Conservation (phyloP, 495 filamentous ascomycete genomes). For the Penicillium bialowiezense region DNA sequence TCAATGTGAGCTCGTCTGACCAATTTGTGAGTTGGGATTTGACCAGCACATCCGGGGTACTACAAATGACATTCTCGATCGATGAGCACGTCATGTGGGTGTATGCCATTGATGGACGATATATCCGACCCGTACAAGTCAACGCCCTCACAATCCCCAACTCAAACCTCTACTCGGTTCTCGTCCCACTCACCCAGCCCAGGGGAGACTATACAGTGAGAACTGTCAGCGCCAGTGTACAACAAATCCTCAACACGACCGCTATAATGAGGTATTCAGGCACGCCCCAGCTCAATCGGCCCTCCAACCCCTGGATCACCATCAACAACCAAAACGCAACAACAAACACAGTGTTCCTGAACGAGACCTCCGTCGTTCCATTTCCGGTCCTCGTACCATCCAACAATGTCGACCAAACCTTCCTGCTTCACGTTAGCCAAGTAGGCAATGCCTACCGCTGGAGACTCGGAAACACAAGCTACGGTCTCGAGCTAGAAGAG, state of each 20-base stretch:
- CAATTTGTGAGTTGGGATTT: conserved; percentile 34
- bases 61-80: conserved; percentile 30
- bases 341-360: conserved; percentile 33
- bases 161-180: conserved; percentile 36
- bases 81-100: conserved; percentile 43
- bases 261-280: conserved; percentile 29
- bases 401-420: conserved; percentile 38
- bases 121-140: conserved; percentile 31
- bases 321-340: conserved; percentile 35
- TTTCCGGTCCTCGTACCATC: conserved; percentile 40
- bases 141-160: conserved; percentile 32
- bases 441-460: conserved; percentile 44
- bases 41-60: conserved; percentile 25
- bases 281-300: conserved; percentile 6
- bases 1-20: conserved; percentile 23
- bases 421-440: conserved; percentile 32
- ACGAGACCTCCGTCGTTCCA: conserved; percentile 35
- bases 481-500: conserved; percentile 31
- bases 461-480: conserved; percentile 42
- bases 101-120: conserved; percentile 43
- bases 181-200: conserved; percentile 34
- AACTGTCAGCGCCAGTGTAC: conserved; percentile 25
- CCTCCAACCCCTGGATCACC: conserved; percentile 40
- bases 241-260: conserved; percentile 36
- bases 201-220: conserved; percentile 38